phyloP scores from a whole-genome alignment of 805 yeast species.

The Wickerhamomyces chaumierensis region DNA sequence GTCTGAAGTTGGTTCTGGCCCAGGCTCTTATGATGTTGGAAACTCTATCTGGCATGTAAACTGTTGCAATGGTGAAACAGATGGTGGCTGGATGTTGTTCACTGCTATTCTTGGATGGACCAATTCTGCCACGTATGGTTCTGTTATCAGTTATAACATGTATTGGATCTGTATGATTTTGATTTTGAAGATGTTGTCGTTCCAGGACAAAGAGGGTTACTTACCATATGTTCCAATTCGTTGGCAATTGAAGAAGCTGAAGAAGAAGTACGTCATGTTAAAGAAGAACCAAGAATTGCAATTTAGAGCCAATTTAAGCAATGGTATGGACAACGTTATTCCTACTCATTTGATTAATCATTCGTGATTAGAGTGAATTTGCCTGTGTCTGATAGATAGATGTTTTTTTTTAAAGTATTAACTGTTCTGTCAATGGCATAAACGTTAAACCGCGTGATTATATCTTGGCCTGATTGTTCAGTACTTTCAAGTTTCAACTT shows the following conservation, averaged over 20 bases:
- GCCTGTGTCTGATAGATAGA: too few species aligned
- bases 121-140: slow-evolving; percentile 84
- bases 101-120: slow-evolving; percentile 93
- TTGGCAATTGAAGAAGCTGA: slow-evolving; percentile 46
- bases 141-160: slow-evolving; percentile 57
- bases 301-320: not conserved
- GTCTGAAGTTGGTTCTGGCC: slow-evolving; percentile 83
- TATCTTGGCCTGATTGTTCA: too few species aligned
- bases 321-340: not conserved
- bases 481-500: too few species aligned
- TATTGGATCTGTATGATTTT: slow-evolving; percentile 51
- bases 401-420: too few species aligned
- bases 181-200: slow-evolving; percentile 32
- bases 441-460: too few species aligned
- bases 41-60: slow-evolving; percentile 88
- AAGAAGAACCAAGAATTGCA: not conserved
- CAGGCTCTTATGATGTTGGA: slow-evolving; percentile 79
- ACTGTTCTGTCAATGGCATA: too few species aligned
- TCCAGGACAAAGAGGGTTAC: slow-evolving; percentile 48
- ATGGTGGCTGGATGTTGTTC: slow-evolving; percentile 85
- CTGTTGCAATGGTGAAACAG: slow-evolving; percentile 88
- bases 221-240: slow-evolving; percentile 50
- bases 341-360: not conserved
- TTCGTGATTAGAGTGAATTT: too few species aligned
- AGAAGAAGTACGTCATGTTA: slow-evolving; percentile 21